Evolutionary conservation across 768 basidiomycete genomes (phyloP).

Genomic region (Hysterangium stoloniferum): DNA sequence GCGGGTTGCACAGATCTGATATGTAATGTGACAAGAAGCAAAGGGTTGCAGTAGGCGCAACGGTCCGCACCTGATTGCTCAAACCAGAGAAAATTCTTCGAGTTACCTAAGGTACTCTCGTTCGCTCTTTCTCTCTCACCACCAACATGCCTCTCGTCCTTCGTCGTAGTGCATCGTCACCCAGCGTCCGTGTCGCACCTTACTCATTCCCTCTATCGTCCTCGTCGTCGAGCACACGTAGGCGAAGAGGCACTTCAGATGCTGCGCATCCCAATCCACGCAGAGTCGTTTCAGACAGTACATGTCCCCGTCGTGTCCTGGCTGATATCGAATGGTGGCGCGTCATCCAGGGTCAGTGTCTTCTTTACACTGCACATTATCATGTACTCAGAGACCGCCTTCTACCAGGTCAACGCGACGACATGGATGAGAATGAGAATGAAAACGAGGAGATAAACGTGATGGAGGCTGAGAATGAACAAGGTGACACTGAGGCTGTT

Average conservation of each 20-base stretch:
- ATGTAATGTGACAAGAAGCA: too few relatives aligned
- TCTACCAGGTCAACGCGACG: background rate
- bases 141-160: slow-evolving; percentile 55
- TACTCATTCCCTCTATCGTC: slow-evolving; percentile 31
- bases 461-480: background rate
- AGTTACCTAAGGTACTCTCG: too few relatives aligned
- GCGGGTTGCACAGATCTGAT: too few relatives aligned
- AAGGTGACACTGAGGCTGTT: background rate
- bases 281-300: slow-evolving; percentile 47
- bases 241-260: background rate
- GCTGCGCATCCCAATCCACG: background rate
- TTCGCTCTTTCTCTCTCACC: background rate
- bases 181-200: slow-evolving; percentile 60
- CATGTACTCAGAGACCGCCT: background rate
- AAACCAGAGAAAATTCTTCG: too few relatives aligned
- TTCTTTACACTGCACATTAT: background rate
- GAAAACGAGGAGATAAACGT: too few relatives aligned
- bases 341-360: slow-evolving; percentile 63
- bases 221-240: background rate
- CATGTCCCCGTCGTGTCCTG: slow-evolving; percentile 60
- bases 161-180: slow-evolving; percentile 67
- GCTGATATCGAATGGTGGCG: slow-evolving; percentile 89
- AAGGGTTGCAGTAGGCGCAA: too few relatives aligned
- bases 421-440: slow-evolving; percentile 2
- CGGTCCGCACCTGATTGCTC: too few relatives aligned